A percentile compares a stretch with the other conserved stretches of the same genome.
Conservation (phyloP, 2,329 filamentous ascomycete genomes). For the Diaporthe citrichinensis region DNA sequence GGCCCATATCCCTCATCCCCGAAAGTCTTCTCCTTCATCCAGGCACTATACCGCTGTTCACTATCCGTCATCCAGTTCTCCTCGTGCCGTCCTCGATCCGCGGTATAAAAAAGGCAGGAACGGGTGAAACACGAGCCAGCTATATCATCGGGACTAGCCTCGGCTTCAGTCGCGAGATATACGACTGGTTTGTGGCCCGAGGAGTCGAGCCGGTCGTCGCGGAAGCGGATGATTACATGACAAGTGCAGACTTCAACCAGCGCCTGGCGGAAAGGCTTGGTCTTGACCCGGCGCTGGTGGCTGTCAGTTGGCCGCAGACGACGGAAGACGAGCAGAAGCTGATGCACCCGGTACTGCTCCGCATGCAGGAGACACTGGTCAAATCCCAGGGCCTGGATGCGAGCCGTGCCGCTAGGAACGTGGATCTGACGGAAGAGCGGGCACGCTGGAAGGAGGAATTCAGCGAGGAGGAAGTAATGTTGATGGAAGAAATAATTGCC, state of each 20-base stretch:
- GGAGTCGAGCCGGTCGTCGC: background rate
- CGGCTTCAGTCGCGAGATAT: background rate
- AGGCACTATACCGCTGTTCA: slow-evolving; percentile 18
- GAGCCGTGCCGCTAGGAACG: background rate
- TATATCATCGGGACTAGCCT: background rate
- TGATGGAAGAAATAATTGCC: background rate
- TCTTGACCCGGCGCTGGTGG: background rate
- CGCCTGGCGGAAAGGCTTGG: background rate
- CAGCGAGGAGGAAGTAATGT: background rate
- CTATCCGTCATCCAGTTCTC: background rate
- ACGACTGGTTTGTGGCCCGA: background rate
- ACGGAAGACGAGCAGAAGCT: background rate
- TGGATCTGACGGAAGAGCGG: background rate
- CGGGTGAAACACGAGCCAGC: background rate
- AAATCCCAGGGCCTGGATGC: background rate
- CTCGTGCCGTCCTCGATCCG: background rate
- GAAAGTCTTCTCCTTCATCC: background rate
- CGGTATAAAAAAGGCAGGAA: background rate
- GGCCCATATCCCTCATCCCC: background rate
- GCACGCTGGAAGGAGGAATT: background rate
- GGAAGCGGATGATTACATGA: slow-evolving; percentile 18
- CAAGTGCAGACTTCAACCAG: background rate
- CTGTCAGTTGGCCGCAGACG: background rate
- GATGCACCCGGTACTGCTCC: background rate
- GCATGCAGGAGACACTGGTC: slow-evolving; percentile 6